A percentile compares a stretch with the other conserved stretches of the same genome.
phyloP scores from a whole-genome alignment of 257 asterid genomes.

The Paulownia fortunei region DNA sequence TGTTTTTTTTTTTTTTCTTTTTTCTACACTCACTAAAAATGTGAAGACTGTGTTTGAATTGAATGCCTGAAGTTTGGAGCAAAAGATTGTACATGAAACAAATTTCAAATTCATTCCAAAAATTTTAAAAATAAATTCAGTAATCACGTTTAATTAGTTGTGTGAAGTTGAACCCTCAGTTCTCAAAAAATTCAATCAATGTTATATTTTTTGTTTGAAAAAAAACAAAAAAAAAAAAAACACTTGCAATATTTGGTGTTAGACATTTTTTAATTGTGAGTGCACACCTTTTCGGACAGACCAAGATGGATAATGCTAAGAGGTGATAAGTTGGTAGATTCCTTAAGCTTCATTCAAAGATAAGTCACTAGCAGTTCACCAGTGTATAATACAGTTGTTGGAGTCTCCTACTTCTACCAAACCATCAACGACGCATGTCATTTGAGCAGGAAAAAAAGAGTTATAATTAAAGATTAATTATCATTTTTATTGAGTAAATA shows the following conservation, averaged over 20 bases:
- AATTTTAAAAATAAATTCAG: too few relatives aligned
- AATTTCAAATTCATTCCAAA: too few relatives aligned
- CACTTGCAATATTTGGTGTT: not conserved
- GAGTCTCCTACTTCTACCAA: not conserved
- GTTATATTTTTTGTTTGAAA: not conserved
- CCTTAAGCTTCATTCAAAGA: not conserved
- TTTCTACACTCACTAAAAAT: too few relatives aligned
- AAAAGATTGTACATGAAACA: too few relatives aligned
- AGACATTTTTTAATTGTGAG: not conserved
- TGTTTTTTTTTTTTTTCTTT: too few relatives aligned
- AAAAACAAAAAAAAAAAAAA: too few relatives aligned
- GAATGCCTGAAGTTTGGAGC: too few relatives aligned
- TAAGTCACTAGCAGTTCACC: constrained; percentile 5
- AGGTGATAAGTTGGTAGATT: not conserved
- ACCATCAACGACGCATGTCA: not conserved
- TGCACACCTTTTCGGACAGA: not conserved
- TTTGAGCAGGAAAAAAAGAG: not conserved
- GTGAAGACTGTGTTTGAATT: too few relatives aligned
- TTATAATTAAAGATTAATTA: too few relatives aligned
- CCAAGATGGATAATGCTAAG: not conserved
- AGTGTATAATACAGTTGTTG: not conserved
- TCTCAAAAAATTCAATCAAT: too few relatives aligned
- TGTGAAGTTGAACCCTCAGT: too few relatives aligned
- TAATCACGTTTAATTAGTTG: too few relatives aligned
- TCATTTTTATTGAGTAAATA: not conserved